Base-by-base conservation (phyloP, 768 basidiomycete genomes). In the Auricularia sp. region DNA sequence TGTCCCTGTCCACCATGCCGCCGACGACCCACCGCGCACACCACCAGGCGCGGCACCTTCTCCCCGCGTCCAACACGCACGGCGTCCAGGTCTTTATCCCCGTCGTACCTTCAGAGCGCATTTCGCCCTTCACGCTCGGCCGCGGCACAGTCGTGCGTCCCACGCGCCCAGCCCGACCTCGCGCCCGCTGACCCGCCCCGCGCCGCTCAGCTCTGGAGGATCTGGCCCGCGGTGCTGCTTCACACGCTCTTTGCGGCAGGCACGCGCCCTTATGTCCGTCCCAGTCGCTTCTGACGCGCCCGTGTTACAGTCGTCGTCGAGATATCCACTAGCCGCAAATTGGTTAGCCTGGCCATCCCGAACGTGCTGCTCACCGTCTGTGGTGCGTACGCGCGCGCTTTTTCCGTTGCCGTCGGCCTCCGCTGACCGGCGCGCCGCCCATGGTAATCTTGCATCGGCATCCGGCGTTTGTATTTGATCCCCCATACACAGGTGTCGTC, bases 171-270 rank as follows among this genome's bases (percentile, higher is more conserved):
- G 8, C 18, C 43, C 1, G 64, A 42, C 18, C 16, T 33, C 36
- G 10, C 60, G 21, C 14, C 53, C 5, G 29, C 10, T 18, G 36
- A 53, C 36, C 64, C 3, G 29, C 23, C 43, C n/a, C 35, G 33
- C 39, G 11, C 14, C 29, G 36, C 5, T 14, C 35, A 76, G 74
- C 78, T 86, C 12, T 86, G 83, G 81, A 78, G 80, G 62, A 85
- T 86, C 68, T 87, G 85, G 85, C 85, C 85, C 1, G 84, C 85
- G 0, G 84, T 86, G 1, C 66, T 85, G n/a, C 70, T 87, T 33
- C 83, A 87, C 70, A 85, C 85, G 3, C 61, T 77, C 3, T 84
- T 86, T 67, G 84, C 85, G 4, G 79, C 77, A 21, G 77, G 82
- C 82, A 68, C 36, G 71, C 66, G 23, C 3, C 11, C 62, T 65